Conservation (phyloP, 2,329 filamentous ascomycete genomes). For the Aspergillus tanneri region DNA sequence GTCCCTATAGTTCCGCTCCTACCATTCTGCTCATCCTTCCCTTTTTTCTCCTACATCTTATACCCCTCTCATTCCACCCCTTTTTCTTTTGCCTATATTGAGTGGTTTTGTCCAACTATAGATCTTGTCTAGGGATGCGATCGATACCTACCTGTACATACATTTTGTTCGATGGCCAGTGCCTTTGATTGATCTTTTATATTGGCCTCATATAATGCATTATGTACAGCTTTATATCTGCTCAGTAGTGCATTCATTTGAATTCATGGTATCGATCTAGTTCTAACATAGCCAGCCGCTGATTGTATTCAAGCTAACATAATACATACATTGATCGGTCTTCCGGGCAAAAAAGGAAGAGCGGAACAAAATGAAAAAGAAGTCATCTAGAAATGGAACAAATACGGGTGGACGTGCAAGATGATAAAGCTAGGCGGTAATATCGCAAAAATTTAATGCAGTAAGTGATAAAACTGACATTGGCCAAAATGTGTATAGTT, state of each 20-base stretch:
- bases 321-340: constrained; percentile 2
- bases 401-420: background rate
- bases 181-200: background rate
- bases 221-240: background rate
- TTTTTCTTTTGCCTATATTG: background rate
- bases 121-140: background rate
- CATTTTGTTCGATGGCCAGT: background rate
- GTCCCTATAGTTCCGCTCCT: no score
- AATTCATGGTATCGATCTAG: background rate
- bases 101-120: background rate
- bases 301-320: constrained; percentile 5
- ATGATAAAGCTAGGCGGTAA: background rate
- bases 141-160: background rate
- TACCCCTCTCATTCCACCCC: background rate
- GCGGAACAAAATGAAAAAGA: no score
- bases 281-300: background rate
- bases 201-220: background rate
- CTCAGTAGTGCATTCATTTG: no score
- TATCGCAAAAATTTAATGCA: background rate
- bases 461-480: background rate
- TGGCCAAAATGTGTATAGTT: background rate
- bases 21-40: background rate
- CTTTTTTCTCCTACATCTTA: background rate
- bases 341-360: background rate
- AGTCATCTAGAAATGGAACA: background rate